phyloP scores from a whole-genome alignment of 371 early-diverging fungal species.

The Mucor indicus region DNA sequence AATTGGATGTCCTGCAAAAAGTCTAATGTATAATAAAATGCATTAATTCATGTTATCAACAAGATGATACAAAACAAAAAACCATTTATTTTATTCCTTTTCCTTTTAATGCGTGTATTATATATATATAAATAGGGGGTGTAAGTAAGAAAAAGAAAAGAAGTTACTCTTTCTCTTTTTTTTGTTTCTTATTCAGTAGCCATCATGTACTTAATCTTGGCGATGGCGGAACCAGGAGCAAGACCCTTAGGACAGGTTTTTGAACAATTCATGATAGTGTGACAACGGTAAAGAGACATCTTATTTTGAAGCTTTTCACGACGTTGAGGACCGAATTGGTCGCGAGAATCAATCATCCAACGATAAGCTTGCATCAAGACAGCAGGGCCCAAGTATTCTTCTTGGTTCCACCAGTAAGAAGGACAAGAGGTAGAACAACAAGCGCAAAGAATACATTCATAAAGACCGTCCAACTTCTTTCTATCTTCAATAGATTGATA shows the following conservation, averaged over 20 bases:
- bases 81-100: too few relatives aligned
- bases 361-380: conserved; percentile 96
- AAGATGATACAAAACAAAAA: too few relatives aligned
- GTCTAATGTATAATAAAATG: too few relatives aligned
- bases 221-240: conserved; percentile 93
- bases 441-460: conserved; percentile 97
- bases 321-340: conserved; percentile 88
- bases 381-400: conserved; percentile 94
- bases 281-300: conserved; percentile 96
- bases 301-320: conserved; percentile 89
- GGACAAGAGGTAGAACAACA: conserved; percentile 97
- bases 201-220: conserved; percentile 93
- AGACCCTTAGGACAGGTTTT: conserved; percentile 97
- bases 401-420: conserved; percentile 96
- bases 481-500: conserved; percentile 90
- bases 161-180: not conserved
- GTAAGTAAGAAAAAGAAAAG: not conserved
- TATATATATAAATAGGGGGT: too few relatives aligned
- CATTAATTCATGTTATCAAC: too few relatives aligned
- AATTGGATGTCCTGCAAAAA: too few relatives aligned
- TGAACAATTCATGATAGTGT: conserved; percentile 98
- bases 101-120: too few relatives aligned
- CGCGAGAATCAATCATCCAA: conserved; percentile 97
- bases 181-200: conserved; percentile 67
- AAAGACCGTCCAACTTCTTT: conserved; percentile 95